Evolutionary conservation across 208 protist genomes (phyloP).

Genomic region (Leishmania lainsoni): DNA sequence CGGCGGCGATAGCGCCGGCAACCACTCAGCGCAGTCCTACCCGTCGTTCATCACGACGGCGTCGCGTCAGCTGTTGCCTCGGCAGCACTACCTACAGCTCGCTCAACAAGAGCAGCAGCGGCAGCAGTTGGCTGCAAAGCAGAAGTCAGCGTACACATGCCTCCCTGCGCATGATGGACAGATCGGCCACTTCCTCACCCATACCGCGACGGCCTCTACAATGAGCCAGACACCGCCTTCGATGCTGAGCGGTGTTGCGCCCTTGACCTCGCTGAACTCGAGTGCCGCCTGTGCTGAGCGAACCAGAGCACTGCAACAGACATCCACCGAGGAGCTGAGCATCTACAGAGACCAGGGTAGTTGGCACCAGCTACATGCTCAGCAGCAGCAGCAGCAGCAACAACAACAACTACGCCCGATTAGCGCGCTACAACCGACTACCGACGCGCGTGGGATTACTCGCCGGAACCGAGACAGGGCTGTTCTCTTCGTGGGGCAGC

Average conservation of each 20-base stretch:
- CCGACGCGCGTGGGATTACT: slow-evolving; percentile 19
- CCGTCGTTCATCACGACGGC: neutral
- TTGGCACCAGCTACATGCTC: neutral
- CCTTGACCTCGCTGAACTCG: neutral
- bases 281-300: neutral
- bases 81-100: neutral
- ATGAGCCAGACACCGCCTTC: neutral
- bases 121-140: neutral
- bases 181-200: neutral
- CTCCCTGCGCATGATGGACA: neutral
- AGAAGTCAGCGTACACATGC: neutral
- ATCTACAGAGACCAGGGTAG: neutral
- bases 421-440: neutral
- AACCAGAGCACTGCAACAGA: neutral
- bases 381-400: neutral
- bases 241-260: neutral
- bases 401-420: neutral
- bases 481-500: slow-evolving; percentile 70
- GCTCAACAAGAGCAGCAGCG: neutral
- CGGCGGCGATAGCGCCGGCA: neutral
- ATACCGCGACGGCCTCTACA: too few species aligned
- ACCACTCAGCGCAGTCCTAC: neutral
- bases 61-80: neutral
- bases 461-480: slow-evolving; percentile 37
- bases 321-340: neutral